Conservation (phyloP, 371 early-diverging fungal species). For the Apophysomyces variabilis region DNA sequence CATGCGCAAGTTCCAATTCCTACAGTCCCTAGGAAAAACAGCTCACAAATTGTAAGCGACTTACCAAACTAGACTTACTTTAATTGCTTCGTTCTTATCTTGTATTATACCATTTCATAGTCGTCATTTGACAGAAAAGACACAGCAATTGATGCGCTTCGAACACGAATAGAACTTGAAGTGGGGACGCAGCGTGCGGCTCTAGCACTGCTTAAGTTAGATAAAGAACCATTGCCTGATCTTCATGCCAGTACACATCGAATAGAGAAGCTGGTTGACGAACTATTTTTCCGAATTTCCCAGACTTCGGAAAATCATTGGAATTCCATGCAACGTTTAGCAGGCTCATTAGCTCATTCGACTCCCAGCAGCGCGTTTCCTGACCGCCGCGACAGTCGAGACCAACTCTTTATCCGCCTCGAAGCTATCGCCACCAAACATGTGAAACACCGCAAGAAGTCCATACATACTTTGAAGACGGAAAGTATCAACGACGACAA, state of each 20-base stretch:
- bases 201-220: not conserved
- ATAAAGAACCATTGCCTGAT: not conserved
- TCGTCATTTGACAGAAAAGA: not conserved
- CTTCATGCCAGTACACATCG: not conserved
- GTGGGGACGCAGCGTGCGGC: not conserved
- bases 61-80: not conserved
- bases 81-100: not conserved
- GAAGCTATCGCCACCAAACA: not conserved
- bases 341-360: constrained; percentile 22
- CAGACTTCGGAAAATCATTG: not conserved
- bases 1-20: not conserved
- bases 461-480: not conserved
- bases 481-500: constrained; percentile 18
- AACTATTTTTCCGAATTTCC: not conserved
- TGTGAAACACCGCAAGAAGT: not conserved
- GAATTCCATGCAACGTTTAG: constrained; percentile 28
- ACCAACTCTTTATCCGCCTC: not conserved
- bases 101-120: not conserved
- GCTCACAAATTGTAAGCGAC: not conserved
- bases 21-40: not conserved
- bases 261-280: not conserved
- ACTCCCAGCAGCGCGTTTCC: not conserved
- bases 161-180: constrained; percentile 5
- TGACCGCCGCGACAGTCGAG: not conserved
- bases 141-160: not conserved